phyloP scores from a whole-genome alignment of 2,329 filamentous ascomycete genomes.

The Aspergillus vadensis region DNA sequence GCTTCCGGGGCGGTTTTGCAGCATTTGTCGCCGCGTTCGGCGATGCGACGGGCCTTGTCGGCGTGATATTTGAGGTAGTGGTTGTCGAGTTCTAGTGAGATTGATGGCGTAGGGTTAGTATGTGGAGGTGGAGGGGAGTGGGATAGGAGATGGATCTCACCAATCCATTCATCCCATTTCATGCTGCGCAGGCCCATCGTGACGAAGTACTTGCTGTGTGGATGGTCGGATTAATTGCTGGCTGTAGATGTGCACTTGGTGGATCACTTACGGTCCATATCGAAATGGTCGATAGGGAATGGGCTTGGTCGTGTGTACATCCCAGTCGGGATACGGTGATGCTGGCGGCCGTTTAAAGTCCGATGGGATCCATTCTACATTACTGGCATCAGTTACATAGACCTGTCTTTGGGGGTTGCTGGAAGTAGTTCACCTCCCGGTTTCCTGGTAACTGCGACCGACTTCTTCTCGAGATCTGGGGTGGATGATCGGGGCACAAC shows the following conservation, averaged over 20 bases:
- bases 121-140: background rate
- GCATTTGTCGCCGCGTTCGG: conserved; percentile 67
- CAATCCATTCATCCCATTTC: conserved; percentile 73
- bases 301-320: conserved; percentile 67
- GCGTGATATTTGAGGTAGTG: conserved; percentile 72
- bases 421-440: conserved; percentile 48
- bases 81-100: conserved; percentile 69
- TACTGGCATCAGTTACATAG: background rate
- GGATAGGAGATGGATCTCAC: conserved; percentile 23
- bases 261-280: conserved; percentile 61
- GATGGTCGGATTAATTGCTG: background rate
- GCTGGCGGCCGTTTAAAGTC: conserved; percentile 63
- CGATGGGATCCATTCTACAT: conserved; percentile 57
- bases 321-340: conserved; percentile 67
- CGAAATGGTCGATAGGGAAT: conserved; percentile 78
- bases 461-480: conserved; percentile 46
- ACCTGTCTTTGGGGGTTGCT: background rate
- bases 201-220: conserved; percentile 64
- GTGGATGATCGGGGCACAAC: conserved; percentile 26
- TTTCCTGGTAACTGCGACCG: conserved; percentile 36
- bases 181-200: conserved; percentile 76
- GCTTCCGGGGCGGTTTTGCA: conserved; percentile 69
- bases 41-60: conserved; percentile 69
- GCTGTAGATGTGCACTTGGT: background rate
- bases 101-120: background rate